Evolutionary conservation across 371 early-diverging fungal species (phyloP).

Genomic region (Saksenaea oblongispora): DNA sequence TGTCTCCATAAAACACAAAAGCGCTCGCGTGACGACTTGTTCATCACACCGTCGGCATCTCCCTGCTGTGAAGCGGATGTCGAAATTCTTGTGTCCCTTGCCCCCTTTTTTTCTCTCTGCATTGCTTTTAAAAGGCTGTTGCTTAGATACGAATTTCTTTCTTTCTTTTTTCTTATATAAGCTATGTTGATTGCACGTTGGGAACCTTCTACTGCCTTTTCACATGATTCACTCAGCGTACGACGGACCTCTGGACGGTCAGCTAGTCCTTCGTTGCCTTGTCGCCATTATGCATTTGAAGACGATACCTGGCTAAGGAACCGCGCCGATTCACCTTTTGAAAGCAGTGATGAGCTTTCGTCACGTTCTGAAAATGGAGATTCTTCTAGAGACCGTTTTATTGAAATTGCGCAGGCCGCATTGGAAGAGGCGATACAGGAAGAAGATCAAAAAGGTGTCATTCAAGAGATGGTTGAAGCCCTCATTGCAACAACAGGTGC

Average conservation of each 20-base stretch:
- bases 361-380: slow-evolving; percentile 3
- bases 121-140: neutral
- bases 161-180: neutral
- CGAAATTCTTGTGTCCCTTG: neutral
- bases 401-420: slow-evolving; percentile 41
- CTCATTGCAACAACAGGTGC: slow-evolving; percentile 34
- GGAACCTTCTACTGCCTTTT: slow-evolving; percentile 45
- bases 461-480: slow-evolving; percentile 36
- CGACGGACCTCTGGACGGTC: neutral
- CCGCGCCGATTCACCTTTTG: neutral
- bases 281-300: slow-evolving; percentile 6
- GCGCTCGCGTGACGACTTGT: neutral
- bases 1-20: neutral
- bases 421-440: slow-evolving; percentile 36
- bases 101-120: neutral
- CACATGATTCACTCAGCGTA: slow-evolving; percentile 31
- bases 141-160: neutral
- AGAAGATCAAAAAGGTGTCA: slow-evolving; percentile 38
- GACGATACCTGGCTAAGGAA: neutral
- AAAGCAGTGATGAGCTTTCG: slow-evolving; percentile 5
- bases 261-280: neutral
- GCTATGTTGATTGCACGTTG: slow-evolving; percentile 11
- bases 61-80: neutral
- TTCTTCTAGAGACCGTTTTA: slow-evolving; percentile 28
- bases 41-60: neutral